Evolutionary conservation across 495 filamentous ascomycete species (phyloP).

Genomic region (Neurospora pannonica): DNA sequence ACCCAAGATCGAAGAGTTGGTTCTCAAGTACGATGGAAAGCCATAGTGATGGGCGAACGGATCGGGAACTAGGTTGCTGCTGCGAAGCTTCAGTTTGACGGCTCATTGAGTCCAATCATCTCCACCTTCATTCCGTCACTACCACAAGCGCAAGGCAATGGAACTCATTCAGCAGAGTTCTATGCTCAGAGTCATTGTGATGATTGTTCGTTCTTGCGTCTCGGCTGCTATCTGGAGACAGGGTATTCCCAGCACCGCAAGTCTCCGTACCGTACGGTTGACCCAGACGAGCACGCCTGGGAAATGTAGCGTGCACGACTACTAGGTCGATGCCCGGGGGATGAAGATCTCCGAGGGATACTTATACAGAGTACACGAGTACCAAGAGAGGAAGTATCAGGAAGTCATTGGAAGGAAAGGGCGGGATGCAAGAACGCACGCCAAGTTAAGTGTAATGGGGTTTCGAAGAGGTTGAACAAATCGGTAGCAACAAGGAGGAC

Average conservation of each 20-base stretch:
- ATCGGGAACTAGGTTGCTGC: neutral
- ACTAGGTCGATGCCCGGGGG: neutral
- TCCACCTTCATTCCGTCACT: neutral
- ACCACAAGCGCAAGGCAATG: neutral
- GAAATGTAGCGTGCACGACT: neutral
- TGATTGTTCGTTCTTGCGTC: neutral
- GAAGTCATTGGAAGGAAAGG: neutral
- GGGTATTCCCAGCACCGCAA: neutral
- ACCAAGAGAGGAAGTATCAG: neutral
- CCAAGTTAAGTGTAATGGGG: neutral
- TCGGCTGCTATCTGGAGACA: neutral
- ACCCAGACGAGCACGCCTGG: neutral
- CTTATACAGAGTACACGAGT: neutral
- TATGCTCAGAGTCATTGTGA: neutral
- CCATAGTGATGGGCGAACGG: neutral
- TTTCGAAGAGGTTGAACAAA: neutral
- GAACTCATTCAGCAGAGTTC: neutral
- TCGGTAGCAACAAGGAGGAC: neutral
- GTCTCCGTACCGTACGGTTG: neutral
- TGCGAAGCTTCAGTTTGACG: neutral
- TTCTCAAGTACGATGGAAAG: constrained; percentile 16
- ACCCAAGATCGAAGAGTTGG: constrained; percentile 53
- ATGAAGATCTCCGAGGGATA: neutral
- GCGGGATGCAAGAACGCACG: neutral
- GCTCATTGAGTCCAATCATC: neutral